A percentile compares a stretch with the other conserved stretches of the same genome.
Evolutionary conservation across 495 filamentous ascomycete genomes (phyloP).

Genomic region (Penicilliopsis zonata): DNA sequence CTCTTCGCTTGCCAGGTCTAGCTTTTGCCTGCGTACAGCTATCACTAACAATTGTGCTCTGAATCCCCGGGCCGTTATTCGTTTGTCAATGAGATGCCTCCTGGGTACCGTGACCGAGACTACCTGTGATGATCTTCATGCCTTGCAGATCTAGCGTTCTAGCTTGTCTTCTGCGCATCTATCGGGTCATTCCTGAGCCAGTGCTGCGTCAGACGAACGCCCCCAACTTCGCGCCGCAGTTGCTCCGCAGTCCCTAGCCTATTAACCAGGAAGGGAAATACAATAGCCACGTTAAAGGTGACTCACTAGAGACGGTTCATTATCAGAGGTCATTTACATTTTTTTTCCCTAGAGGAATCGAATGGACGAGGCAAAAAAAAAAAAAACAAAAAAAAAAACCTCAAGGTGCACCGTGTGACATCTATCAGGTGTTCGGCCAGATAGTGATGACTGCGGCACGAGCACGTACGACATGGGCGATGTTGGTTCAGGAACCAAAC

Average conservation of each 20-base stretch:
- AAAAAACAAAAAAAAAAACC: neutral
- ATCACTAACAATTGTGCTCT: neutral
- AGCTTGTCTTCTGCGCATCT: constrained; percentile 4
- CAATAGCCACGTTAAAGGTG: no score
- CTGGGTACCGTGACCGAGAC: constrained; percentile 4
- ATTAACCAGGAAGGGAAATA: no score
- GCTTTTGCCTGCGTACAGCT: neutral
- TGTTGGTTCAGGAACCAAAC: constrained; percentile 16
- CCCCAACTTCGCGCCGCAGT: no score
- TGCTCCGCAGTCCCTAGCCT: no score
- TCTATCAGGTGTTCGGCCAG: constrained; percentile 15
- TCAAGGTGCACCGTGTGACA: constrained; percentile 6
- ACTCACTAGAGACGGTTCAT: no score
- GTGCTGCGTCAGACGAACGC: no score
- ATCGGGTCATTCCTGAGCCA: no score
- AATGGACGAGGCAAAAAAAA: no score
- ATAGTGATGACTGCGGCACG: constrained; percentile 13
- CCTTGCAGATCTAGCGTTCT: constrained; percentile 13
- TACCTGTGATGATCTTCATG: constrained; percentile 12
- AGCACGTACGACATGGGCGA: constrained; percentile 4
- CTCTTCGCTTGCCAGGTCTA: no score
- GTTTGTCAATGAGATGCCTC: constrained; percentile 8
- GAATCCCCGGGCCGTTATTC: no score
- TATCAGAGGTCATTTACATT: no score
- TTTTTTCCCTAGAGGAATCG: no score